Evolutionary conservation across 2,329 filamentous ascomycete species (phyloP).

Genomic region (Cyphellophora attinorum): DNA sequence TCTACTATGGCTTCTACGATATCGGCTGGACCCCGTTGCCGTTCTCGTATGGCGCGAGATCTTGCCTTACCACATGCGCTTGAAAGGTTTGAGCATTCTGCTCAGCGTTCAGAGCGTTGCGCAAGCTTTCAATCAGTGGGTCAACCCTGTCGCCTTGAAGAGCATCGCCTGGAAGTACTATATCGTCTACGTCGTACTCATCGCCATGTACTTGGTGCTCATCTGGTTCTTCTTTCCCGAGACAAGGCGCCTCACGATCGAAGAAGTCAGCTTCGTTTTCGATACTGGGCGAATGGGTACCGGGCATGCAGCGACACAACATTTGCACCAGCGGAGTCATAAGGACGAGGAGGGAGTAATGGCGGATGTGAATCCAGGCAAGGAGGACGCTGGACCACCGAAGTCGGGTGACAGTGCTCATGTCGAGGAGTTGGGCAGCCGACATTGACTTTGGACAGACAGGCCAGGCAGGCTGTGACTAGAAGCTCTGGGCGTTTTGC

Average conservation of each 20-base stretch:
- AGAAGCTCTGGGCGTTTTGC: too few species aligned
- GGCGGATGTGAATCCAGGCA: too few species aligned
- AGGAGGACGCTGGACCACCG: too few species aligned
- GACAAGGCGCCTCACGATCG: constrained; percentile 5
- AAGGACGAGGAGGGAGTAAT: too few species aligned
- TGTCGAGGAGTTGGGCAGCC: too few species aligned
- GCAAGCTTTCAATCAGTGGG: constrained; percentile 6
- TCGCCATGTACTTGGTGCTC: constrained; percentile 3
- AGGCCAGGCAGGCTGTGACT: too few species aligned
- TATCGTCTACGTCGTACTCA: constrained; percentile 6
- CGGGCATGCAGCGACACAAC: constrained; percentile 1
- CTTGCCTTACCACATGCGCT: constrained; percentile 37
- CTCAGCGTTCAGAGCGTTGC: constrained; percentile 4
- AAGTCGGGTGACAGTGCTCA: too few species aligned
- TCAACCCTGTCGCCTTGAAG: constrained; percentile 4
- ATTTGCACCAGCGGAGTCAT: not conserved
- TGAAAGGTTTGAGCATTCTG: constrained; percentile 30
- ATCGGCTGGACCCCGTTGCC: constrained; percentile 26
- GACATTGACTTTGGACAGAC: too few species aligned
- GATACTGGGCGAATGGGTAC: constrained; percentile 4
- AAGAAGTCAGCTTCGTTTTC: constrained; percentile 5
- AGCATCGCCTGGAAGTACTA: constrained; percentile 7
- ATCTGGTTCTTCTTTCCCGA: constrained; percentile 5
- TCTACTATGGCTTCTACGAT: constrained; percentile 25
- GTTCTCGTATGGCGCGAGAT: constrained; percentile 34